A percentile compares a stretch with the other conserved stretches of the same genome.
phyloP scores from a whole-genome alignment of 805 yeast species.

The Starmerella bombi region DNA sequence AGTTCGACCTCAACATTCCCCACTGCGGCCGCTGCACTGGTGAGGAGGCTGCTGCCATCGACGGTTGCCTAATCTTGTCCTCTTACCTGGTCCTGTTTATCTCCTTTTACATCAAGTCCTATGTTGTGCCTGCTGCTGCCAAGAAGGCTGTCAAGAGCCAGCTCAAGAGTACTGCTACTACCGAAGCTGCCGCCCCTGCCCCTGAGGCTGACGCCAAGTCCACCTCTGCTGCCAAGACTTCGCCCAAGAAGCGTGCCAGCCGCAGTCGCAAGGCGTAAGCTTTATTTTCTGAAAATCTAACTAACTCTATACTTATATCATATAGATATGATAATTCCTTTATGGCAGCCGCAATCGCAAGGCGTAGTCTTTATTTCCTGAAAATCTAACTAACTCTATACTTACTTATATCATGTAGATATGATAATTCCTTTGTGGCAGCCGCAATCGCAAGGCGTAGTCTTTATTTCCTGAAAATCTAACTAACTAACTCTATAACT shows the following conservation, averaged over 20 bases:
- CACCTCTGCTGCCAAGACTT: slow-evolving; percentile 3
- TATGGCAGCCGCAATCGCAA: too few species aligned
- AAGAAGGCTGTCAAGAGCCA: slow-evolving; percentile 11
- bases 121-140: slow-evolving; percentile 35
- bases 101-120: slow-evolving; percentile 79
- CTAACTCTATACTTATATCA: too few species aligned
- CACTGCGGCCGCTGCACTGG: slow-evolving; percentile 81
- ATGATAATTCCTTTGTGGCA: too few species aligned
- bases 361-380: too few species aligned
- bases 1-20: slow-evolving; percentile 54
- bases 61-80: slow-evolving; percentile 77
- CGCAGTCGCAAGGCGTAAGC: slow-evolving; percentile 18
- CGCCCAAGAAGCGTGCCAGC: slow-evolving; percentile 16
- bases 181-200: slow-evolving; percentile 4
- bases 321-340: too few species aligned
- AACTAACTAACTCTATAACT: too few species aligned
- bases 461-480: too few species aligned
- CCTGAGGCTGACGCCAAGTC: background rate
- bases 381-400: too few species aligned
- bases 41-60: slow-evolving; percentile 81
- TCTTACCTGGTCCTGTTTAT: slow-evolving; percentile 83
- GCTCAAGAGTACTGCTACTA: background rate
- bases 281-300: too few species aligned
- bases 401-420: too few species aligned
- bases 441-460: too few species aligned